Evolutionary conservation across 2,329 filamentous ascomycete species (phyloP).

Genomic region (Diplodia corticola): DNA sequence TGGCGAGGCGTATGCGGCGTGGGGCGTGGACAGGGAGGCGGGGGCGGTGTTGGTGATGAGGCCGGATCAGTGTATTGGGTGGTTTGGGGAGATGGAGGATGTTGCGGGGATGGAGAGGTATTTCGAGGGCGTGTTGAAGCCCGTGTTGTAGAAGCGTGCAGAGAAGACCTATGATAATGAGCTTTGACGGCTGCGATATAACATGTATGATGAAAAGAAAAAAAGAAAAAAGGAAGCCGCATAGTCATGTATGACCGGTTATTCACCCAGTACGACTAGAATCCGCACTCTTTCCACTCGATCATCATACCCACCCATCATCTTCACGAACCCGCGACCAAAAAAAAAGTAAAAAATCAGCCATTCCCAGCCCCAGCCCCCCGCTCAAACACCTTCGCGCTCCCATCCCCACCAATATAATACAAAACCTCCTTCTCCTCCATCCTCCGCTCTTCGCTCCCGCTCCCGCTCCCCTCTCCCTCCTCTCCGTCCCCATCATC

Average conservation of each 20-base stretch:
- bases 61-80: conserved; percentile 8
- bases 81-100: conserved; percentile 1
- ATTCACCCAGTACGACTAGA: neutral
- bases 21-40: neutral
- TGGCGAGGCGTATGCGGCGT: neutral
- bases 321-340: neutral
- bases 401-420: conserved; percentile 75
- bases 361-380: conserved; percentile 51
- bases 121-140: neutral
- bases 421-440: conserved; percentile 75
- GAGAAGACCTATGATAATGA: neutral
- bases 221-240: neutral
- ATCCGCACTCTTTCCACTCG: neutral
- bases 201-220: too few species aligned
- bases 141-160: neutral
- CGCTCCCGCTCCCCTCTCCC: conserved; percentile 22
- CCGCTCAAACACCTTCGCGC: conserved; percentile 80
- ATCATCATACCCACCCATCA: neutral
- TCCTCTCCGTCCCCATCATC: conserved; percentile 39
- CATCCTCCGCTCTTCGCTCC: conserved; percentile 30
- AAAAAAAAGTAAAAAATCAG: too few species aligned
- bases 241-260: too few species aligned
- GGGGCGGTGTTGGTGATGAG: conserved; percentile 1
- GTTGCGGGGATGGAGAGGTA: conserved; percentile 3
- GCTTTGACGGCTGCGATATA: neutral